Conservation (phyloP, 1,139 yeast genomes). For the Protomyces lactucae-debilis region DNA sequence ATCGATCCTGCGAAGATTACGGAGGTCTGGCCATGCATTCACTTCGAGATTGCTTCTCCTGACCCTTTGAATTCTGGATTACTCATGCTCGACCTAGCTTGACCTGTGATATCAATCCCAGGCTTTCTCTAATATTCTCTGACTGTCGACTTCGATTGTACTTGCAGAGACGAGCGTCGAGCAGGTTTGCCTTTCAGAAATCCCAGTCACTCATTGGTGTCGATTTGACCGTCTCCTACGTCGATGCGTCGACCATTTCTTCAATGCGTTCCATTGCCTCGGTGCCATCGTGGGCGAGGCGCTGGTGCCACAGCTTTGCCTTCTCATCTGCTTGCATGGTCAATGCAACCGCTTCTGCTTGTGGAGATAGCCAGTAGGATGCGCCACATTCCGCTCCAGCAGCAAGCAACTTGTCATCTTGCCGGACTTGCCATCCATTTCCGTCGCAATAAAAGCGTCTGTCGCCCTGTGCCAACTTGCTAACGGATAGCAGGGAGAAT, state of each 20-base stretch:
- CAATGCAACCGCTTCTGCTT: neutral
- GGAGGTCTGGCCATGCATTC: too few species aligned
- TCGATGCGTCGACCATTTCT: neutral
- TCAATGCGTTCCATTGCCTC: neutral
- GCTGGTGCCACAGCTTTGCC: neutral
- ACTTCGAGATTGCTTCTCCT: too few species aligned
- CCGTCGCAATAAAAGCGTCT: neutral
- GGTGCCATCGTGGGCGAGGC: neutral
- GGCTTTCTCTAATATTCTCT: too few species aligned
- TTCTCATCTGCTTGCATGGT: neutral
- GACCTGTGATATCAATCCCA: too few species aligned
- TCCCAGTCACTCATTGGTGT: neutral
- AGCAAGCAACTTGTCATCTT: neutral
- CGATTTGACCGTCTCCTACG: neutral
- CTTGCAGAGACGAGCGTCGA: neutral
- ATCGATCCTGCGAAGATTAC: too few species aligned
- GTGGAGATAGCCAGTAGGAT: neutral
- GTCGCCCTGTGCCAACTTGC: neutral
- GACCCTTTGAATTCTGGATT: too few species aligned
- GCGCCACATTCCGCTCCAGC: neutral
- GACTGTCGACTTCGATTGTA: too few species aligned
- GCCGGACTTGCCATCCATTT: neutral
- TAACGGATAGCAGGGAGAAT: neutral
- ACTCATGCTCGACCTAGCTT: too few species aligned
- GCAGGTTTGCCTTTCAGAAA: neutral